phyloP scores from a whole-genome alignment of 179 eudicot genomes.

The Carnegiea gigantea region DNA sequence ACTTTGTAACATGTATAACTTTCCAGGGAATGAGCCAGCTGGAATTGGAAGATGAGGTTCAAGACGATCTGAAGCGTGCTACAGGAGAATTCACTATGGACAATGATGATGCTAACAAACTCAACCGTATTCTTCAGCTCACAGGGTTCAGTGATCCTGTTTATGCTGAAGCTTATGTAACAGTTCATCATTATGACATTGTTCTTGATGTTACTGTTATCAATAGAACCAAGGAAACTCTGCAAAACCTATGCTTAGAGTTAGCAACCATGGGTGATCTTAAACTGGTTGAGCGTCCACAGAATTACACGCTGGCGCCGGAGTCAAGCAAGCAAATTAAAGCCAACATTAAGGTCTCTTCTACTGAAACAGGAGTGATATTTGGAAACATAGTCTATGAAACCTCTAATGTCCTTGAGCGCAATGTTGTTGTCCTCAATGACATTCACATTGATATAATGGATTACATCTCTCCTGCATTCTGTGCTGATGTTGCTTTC shows the following conservation, averaged over 20 bases:
- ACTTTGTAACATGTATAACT: background rate
- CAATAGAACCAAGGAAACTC: constrained; percentile 86
- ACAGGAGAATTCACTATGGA: constrained; percentile 81
- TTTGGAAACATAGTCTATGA: constrained; percentile 94
- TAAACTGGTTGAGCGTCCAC: constrained; percentile 96
- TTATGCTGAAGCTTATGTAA: constrained; percentile 86
- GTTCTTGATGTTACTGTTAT: constrained; percentile 82
- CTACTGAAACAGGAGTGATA: constrained; percentile 93
- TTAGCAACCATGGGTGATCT: constrained; percentile 98
- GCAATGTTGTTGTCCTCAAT: constrained; percentile 87
- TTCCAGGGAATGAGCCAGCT: constrained; percentile 79
- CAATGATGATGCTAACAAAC: constrained; percentile 76
- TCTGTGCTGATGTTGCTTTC: constrained; percentile 88
- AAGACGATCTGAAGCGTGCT: constrained; percentile 76
- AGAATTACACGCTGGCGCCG: constrained; percentile 91
- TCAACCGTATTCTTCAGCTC: constrained; percentile 94
- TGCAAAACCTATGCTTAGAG: constrained; percentile 93
- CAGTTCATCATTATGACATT: constrained; percentile 81
- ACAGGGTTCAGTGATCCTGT: constrained; percentile 98
- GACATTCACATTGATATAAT: constrained; percentile 97
- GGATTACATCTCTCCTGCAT: constrained; percentile 96
- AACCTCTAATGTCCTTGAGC: constrained; percentile 89
- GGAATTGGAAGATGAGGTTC: constrained; percentile 83
- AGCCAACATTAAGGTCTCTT: constrained; percentile 91
- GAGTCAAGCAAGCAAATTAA: constrained; percentile 95